Base-by-base conservation (phyloP, 1,284 basidiomycete genomes). In the Rhodotorula sp. region DNA sequence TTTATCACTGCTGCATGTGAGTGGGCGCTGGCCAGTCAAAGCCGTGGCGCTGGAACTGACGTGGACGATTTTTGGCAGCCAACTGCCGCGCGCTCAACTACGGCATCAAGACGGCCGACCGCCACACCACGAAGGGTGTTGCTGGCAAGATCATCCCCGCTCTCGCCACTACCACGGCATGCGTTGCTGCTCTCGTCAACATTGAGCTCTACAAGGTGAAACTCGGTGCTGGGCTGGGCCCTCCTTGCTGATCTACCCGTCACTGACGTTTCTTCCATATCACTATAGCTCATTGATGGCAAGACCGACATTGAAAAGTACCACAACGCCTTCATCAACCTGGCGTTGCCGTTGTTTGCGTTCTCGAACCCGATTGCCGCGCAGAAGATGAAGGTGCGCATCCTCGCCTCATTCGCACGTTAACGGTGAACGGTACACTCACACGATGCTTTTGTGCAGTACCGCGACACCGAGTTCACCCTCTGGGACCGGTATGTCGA, bases 121-220 rank as follows among this genome's bases (percentile, higher is more conserved):
- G 89, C 68, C 95, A 99, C 83, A 88, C 90, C 72, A 99, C 95
- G 55, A 99, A 99, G 84, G 91, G 96, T 80, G 97, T 99, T 79
- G 97, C 96, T 6, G 58, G 96, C 68, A 99, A 99, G 85, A 99
- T 99, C 78, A 99, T 99, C 75, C 96, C 96, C 64, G 96, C 96
- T 24, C 99, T 99, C 78, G 96, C 96, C 30, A 99, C 97, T 1
- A 99, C 96, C 1, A 99, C 97, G 12, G 60, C 62, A 15, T 2
- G 90, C 94, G 24, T 86, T 97, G 44, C 45, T 44, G 96, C 96
- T 42, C 82, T 99, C 66, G 94, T 97, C 59, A 98, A 95, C 82
- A 82, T 99, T 68, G 96, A 99, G 83, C 86, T 99, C 62, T 99
- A 96, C 86, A 98, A 98, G 87, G 91, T 89, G 37, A 10, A 10